Evolutionary conservation across 495 filamentous ascomycete species (phyloP).

Genomic region (Endocarpon pusillum): DNA sequence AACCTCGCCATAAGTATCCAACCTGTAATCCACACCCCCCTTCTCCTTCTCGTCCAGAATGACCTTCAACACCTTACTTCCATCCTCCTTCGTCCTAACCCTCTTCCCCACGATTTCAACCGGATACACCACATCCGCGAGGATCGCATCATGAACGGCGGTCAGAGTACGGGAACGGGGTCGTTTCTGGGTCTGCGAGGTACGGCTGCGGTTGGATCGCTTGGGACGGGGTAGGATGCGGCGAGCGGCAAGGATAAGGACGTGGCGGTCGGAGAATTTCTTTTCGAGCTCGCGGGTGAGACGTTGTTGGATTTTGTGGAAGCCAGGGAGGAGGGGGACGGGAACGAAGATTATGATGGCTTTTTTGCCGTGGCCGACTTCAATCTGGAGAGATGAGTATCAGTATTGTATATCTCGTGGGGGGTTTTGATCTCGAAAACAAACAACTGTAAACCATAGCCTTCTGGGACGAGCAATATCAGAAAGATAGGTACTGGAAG

Average conservation of each 20-base stretch:
- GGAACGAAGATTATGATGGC: constrained; percentile 99
- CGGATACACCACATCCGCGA: constrained; percentile 91
- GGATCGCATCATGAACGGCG: constrained; percentile 92
- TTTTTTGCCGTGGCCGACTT: constrained; percentile 99
- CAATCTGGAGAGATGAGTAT: constrained; percentile 48
- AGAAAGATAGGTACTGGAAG: too few relatives aligned
- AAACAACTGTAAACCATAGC: constrained; percentile 2
- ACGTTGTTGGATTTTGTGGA: constrained; percentile 98
- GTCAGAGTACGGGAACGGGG: constrained; percentile 93
- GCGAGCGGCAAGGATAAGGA: constrained; percentile 95
- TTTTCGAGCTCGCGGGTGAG: constrained; percentile 99
- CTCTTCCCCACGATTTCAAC: constrained; percentile 99
- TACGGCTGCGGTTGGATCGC: constrained; percentile 85
- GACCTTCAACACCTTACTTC: constrained; percentile 93
- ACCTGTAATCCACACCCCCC: constrained; percentile 91
- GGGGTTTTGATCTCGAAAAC: constrained; percentile 1
- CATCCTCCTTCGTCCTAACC: constrained; percentile 88
- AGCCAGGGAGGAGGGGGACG: constrained; percentile 83
- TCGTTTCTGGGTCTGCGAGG: constrained; percentile 91
- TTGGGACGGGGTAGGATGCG: constrained; percentile 96
- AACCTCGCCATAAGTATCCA: constrained; percentile 98
- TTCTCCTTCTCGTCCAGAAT: constrained; percentile 99
- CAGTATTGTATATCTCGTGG: constrained; percentile 9
- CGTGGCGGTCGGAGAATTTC: constrained; percentile 99
- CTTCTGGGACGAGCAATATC: constrained; percentile 1